These are phyloP conservation scores for Termitomyces sp. DNA, from an alignment of 768 basidiomycete genomes.

Conservation along the genomic window DNA sequence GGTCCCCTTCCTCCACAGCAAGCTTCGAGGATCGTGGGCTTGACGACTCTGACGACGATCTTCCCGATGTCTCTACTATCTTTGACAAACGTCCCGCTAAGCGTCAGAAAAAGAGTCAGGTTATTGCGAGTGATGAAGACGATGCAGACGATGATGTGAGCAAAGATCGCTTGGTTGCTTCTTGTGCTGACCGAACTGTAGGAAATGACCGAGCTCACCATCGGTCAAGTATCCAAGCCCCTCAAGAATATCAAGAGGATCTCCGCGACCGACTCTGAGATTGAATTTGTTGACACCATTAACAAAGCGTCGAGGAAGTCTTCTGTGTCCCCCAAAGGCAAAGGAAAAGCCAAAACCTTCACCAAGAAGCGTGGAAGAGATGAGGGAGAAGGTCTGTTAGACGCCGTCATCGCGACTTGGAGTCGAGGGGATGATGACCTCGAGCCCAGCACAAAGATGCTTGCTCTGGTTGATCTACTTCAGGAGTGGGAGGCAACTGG, in stretches of 20 bases:
- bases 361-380: constrained; percentile 20
- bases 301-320: not conserved
- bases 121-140: constrained; percentile 13
- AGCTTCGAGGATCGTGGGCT: constrained; percentile 26
- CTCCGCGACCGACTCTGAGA: constrained; percentile 23
- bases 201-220: constrained; percentile 25
- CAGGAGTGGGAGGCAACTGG: constrained; percentile 56
- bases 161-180: not conserved
- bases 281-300: constrained; percentile 17
- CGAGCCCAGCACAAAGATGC: constrained; percentile 70
- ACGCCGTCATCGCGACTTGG: constrained; percentile 51
- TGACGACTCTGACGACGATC: constrained; percentile 49
- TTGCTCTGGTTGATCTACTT: constrained; percentile 50
- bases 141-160: constrained; percentile 17
- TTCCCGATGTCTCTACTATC: constrained; percentile 46
- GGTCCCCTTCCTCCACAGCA: constrained; percentile 26
- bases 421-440: constrained; percentile 56
- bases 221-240: constrained; percentile 26
- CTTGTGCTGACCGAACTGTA: not conserved
- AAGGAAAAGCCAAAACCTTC: constrained; percentile 16
- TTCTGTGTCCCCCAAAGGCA: constrained; percentile 23
- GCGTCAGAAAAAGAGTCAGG: constrained; percentile 25
- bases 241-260: constrained; percentile 14
- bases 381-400: constrained; percentile 30
- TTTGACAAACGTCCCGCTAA: constrained; percentile 31